Conservation (phyloP, 371 early-diverging fungal genomes). For the Mortierella sp. region DNA sequence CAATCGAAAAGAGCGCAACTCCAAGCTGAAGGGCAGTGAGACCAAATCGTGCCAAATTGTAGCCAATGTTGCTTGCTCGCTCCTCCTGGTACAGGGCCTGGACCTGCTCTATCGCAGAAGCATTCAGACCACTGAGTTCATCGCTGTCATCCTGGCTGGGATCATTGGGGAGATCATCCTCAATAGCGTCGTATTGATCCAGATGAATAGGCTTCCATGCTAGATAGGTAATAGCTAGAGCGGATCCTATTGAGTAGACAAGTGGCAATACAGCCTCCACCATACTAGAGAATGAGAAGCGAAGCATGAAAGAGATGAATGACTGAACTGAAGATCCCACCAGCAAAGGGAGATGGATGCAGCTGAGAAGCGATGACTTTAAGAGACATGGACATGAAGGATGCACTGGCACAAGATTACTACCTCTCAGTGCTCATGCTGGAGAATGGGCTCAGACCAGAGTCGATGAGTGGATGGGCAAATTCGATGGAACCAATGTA, state of each 20-base stretch:
- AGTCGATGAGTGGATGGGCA: too few species aligned
- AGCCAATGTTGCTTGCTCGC: neutral
- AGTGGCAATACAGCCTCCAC: slow-evolving; percentile 29
- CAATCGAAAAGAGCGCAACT: slow-evolving; percentile 6
- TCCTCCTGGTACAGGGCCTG: slow-evolving; percentile 4
- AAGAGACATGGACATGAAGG: too few species aligned
- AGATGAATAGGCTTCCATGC: slow-evolving; percentile 36
- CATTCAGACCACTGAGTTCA: neutral
- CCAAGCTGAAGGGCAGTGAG: slow-evolving; percentile 4
- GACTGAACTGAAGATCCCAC: too few species aligned
- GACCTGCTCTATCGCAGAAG: neutral
- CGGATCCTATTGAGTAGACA: slow-evolving; percentile 21
- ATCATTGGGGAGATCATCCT: slow-evolving; percentile 5
- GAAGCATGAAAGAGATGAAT: too few species aligned
- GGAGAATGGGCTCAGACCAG: too few species aligned
- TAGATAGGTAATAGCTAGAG: slow-evolving; percentile 23
- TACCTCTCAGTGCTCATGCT: too few species aligned
- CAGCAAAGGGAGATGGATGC: too few species aligned
- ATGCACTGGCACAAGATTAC: too few species aligned
- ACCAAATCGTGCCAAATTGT: slow-evolving; percentile 1
- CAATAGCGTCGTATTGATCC: slow-evolving; percentile 34
- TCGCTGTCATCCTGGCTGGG: slow-evolving; percentile 8
- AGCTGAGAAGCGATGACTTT: too few species aligned
- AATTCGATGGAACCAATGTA: too few species aligned
- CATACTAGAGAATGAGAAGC: slow-evolving; percentile 1